These are phyloP conservation scores for Chamaenerion angustifolium DNA, from an alignment of 345 rosid species.

Conservation along the genomic window DNA sequence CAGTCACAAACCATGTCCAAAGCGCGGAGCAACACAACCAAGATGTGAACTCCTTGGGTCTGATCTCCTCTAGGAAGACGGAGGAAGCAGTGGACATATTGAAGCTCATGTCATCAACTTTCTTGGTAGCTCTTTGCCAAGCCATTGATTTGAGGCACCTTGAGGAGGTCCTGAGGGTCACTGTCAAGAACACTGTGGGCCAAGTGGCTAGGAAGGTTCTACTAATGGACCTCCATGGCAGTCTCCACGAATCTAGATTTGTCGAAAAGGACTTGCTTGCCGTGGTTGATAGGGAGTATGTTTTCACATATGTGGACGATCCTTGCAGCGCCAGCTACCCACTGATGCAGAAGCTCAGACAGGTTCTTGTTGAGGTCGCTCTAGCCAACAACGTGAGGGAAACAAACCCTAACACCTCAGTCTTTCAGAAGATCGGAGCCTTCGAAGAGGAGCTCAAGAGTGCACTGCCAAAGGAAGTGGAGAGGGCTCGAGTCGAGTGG, in stretches of 20 bases:
- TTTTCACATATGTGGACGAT: constrained; percentile 14
- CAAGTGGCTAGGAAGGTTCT: constrained; percentile 12
- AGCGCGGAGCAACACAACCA: constrained; percentile 26
- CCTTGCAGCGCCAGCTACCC: constrained; percentile 16
- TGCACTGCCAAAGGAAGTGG: constrained; percentile 15
- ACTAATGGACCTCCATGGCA: constrained; percentile 5
- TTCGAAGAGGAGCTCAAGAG: constrained; percentile 19
- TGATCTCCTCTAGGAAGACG: constrained; percentile 18
- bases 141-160: constrained; percentile 17
- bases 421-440: constrained; percentile 14
- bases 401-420: constrained; percentile 6
- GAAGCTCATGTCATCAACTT: constrained; percentile 22
- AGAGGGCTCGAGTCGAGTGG: constrained; percentile 8
- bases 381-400: constrained; percentile 9
- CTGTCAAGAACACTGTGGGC: constrained; percentile 12
- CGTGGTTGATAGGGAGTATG: constrained; percentile 10
- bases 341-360: constrained; percentile 15
- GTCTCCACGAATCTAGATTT: constrained; percentile 15
- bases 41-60: constrained; percentile 21
- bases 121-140: constrained; percentile 17
- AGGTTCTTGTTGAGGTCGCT: constrained; percentile 18
- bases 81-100: constrained; percentile 15
- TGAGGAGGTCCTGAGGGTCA: constrained; percentile 15
- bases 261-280: constrained; percentile 13
- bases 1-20: constrained; percentile 23